Base-by-base conservation (phyloP, 208 protist species). In the Sergeia podlipaevii region DNA sequence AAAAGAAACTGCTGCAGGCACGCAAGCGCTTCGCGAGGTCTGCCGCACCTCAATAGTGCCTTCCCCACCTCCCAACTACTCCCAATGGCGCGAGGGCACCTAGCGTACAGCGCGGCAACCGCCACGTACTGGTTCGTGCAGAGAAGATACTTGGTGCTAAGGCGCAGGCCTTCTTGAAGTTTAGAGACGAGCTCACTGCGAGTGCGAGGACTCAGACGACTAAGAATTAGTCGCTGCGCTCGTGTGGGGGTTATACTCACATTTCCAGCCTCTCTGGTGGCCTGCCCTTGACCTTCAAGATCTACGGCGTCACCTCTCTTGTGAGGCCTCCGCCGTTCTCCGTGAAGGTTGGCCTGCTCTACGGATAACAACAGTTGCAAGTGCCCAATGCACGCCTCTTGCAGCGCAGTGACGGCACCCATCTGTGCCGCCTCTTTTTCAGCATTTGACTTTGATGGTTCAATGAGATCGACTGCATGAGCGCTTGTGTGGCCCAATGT, bases 401-500 rank as follows among this genome's bases (percentile, higher is more conserved):
- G 74, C 43, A 81, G 57, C 13, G 15, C 13, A 3, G 18, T 20
- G 33, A 60, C 48, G 27, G 56, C 10, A 23, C 30, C 11, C 5
- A 8, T 27, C n/a, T n/a, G n/a, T n/a, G n/a, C n/a, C n/a, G n/a
- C n/a, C n/a, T n/a, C n/a, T n/a, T n/a, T n/a, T n/a, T n/a, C n/a
- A n/a, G n/a, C n/a, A n/a, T n/a, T n/a, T n/a, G n/a, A 15, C 21
- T 20, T 45, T 6, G 54, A 53, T 42, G 70, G 27, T 10, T 30
- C 51, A 29, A 43, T 42, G 13, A 85, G 29, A 44, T 90, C 82
- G 0, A 60, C 33, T 1, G 82, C 79, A 41, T 64, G 50, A 46
- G 89, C 81, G 49, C 71, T 75, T 39, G 76, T 64, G 55, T 93
- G 86, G 28, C 81, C 86, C 4, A 84, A 18, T 0, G 79, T 89